Percentiles rank a stretch among this genome's conserved stretches.
Conservation (phyloP, 257 asterid species). For the Thymus quinquecostatus region DNA sequence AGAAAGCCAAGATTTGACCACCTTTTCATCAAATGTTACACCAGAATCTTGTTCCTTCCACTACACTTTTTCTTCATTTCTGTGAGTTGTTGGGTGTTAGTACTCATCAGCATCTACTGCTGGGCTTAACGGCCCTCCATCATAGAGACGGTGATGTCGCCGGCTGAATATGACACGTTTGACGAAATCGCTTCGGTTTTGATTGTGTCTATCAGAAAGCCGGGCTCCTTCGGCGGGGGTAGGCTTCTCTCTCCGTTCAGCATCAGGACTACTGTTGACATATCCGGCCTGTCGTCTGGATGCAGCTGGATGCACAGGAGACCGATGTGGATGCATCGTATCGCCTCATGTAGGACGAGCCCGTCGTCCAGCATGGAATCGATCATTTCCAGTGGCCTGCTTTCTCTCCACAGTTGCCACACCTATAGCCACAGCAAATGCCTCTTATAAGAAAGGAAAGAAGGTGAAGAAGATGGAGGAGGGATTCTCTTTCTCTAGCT, state of each 20-base stretch:
- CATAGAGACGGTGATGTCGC: conserved; percentile 34
- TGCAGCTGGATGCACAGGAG: conserved; percentile 46
- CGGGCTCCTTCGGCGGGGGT: conserved; percentile 53
- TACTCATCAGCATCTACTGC: too few relatives aligned
- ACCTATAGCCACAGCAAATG: conserved; percentile 27
- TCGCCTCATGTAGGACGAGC: conserved; percentile 22
- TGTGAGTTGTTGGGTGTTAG: too few relatives aligned
- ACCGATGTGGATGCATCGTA: conserved; percentile 41
- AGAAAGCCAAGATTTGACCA: conserved; percentile 19
- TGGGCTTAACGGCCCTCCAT: conserved; percentile 34
- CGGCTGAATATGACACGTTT: conserved; percentile 17
- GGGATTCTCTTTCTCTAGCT: conserved; percentile 1
- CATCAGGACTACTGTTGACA: conserved; percentile 49
- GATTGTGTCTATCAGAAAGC: conserved; percentile 38
- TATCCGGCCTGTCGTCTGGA: conserved; percentile 53
- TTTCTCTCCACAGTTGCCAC: conserved; percentile 51
- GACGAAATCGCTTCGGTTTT: conserved; percentile 21
- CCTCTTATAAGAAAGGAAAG: neutral
- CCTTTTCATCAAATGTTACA: neutral
- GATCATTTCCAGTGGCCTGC: conserved; percentile 35
- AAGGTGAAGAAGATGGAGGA: neutral
- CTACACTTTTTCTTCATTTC: neutral
- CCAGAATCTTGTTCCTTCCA: conserved; percentile 15
- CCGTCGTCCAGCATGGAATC: conserved; percentile 28
- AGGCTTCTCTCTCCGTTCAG: conserved; percentile 37